phyloP scores from a whole-genome alignment of 202 grass and related monocot species.

The Carex arenaria region DNA sequence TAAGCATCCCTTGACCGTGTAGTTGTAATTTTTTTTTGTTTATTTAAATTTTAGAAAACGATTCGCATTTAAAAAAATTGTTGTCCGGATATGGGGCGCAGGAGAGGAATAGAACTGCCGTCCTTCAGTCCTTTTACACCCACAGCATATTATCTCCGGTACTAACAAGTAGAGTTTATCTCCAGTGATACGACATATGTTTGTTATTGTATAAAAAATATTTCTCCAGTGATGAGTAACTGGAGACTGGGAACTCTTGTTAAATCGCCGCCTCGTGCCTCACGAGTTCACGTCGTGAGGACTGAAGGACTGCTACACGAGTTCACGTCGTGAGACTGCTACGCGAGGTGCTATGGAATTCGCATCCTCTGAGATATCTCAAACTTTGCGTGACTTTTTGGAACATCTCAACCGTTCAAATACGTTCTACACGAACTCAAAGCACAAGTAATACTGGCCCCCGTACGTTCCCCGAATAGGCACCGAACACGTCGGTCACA shows the following conservation, averaged over 20 bases:
- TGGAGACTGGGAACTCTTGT: neutral
- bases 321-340: neutral
- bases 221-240: neutral
- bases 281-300: neutral
- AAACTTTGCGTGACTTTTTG: no score
- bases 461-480: no score
- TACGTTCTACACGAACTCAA: no score
- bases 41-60: neutral
- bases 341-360: neutral
- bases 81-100: slow-evolving; percentile 17
- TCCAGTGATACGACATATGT: neutral
- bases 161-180: neutral
- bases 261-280: neutral
- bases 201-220: neutral
- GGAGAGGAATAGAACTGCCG: neutral
- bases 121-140: no score
- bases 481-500: no score
- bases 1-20: neutral
- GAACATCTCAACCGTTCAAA: no score
- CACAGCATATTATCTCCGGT: neutral
- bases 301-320: neutral
- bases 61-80: neutral
- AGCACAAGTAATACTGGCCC: no score
- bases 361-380: no score
- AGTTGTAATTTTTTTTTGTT: neutral